Evolutionary conservation across 2,329 filamentous ascomycete genomes (phyloP).

Genomic region (Sporothrix euskadiensis): DNA sequence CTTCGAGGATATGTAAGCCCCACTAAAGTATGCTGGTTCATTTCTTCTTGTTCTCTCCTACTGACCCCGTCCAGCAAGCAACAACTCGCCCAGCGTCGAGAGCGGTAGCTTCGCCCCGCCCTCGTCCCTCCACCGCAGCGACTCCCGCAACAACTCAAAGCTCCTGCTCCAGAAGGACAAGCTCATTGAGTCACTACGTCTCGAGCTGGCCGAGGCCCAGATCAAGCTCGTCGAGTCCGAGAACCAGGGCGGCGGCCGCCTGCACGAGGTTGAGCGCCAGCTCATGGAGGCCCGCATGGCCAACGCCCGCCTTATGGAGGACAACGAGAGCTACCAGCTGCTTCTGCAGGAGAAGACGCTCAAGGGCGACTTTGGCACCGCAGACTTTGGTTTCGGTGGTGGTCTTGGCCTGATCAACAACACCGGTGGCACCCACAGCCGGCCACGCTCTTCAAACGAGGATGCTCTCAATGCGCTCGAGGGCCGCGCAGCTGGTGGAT

Average conservation of each 20-base stretch:
- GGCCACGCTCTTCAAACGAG: conserved; percentile 55
- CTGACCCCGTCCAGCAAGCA: conserved; percentile 42
- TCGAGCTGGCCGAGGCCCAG: conserved; percentile 91
- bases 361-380: conserved; percentile 86
- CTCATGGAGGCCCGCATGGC: conserved; percentile 92
- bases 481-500: conserved; percentile 46
- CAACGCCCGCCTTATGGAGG: conserved; percentile 94
- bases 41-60: conserved; percentile 14
- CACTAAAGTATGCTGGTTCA: not conserved
- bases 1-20: conserved; percentile 56
- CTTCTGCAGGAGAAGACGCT: conserved; percentile 92
- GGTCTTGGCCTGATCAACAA: conserved; percentile 25
- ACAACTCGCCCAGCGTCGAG: conserved; percentile 69
- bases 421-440: conserved; percentile 23
- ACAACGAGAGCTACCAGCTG: conserved; percentile 97
- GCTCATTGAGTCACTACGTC: conserved; percentile 84
- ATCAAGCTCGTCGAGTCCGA: conserved; percentile 94
- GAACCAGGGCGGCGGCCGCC: conserved; percentile 82
- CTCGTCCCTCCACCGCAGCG: conserved; percentile 79
- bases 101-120: conserved; percentile 82
- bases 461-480: conserved; percentile 66
- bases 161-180: conserved; percentile 94
- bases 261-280: conserved; percentile 87
- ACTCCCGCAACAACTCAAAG: conserved; percentile 86
- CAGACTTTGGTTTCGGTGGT: conserved; percentile 72